phyloP scores from a whole-genome alignment of 768 basidiomycete species.

The Boletus edulis region DNA sequence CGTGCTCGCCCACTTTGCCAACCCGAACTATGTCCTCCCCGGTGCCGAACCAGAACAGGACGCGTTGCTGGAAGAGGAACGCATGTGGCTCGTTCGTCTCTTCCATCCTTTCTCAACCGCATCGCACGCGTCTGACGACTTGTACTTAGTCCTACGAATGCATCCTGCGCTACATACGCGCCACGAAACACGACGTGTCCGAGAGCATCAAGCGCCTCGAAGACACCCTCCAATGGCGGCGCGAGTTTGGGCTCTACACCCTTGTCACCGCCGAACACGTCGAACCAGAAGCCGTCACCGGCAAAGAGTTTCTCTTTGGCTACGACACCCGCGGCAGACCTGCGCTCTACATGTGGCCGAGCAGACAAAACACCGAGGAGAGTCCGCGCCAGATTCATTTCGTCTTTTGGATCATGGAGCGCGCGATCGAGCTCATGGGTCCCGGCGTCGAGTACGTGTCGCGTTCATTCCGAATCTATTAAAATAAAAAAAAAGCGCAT shows the following conservation, averaged over 20 bases:
- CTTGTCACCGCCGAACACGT: conserved; percentile 57
- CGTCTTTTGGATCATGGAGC: conserved; percentile 76
- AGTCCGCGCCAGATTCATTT: conserved; percentile 66
- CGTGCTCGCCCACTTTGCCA: conserved; percentile 59
- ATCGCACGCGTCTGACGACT: not conserved
- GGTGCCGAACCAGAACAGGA: conserved; percentile 40
- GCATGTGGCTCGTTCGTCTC: conserved; percentile 68
- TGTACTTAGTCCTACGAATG: conserved; percentile 62
- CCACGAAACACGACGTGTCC: conserved; percentile 68
- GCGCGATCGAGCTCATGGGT: conserved; percentile 71
- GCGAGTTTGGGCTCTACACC: conserved; percentile 74
- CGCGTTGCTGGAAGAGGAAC: conserved; percentile 59
- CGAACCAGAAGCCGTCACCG: conserved; percentile 78
- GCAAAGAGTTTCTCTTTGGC: conserved; percentile 78
- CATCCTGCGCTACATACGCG: conserved; percentile 73
- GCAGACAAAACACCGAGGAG: conserved; percentile 77
- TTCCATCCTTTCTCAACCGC: not conserved
- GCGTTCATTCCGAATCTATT: not conserved
- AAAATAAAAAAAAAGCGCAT: no score
- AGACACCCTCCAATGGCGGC: conserved; percentile 72
- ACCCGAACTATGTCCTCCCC: conserved; percentile 51
- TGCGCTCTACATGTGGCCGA: conserved; percentile 63
- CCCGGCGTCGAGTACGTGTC: conserved; percentile 74
- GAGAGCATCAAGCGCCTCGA: conserved; percentile 65
- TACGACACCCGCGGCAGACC: conserved; percentile 68